These are phyloP conservation scores for Venturia asperata DNA, from an alignment of 2,329 filamentous ascomycete genomes.

Conservation along the genomic window DNA sequence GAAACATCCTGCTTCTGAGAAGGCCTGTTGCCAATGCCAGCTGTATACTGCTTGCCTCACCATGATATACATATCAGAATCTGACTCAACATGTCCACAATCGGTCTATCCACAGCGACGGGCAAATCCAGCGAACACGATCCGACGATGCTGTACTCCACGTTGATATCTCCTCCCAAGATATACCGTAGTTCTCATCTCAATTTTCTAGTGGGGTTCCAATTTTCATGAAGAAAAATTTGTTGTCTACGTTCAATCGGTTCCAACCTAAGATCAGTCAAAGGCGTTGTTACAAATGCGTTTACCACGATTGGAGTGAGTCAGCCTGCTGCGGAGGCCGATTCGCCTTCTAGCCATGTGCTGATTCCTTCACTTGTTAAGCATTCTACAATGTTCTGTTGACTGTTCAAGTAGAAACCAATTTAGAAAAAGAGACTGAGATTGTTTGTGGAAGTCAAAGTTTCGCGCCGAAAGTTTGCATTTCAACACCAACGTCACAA, in stretches of 20 bases:
- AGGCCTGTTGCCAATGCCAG: no score
- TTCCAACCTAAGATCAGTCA: not conserved
- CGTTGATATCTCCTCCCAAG: no score
- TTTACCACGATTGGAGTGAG: not conserved
- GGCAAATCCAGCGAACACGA: no score
- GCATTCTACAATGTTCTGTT: not conserved
- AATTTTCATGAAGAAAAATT: no score
- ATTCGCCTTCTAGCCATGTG: not conserved
- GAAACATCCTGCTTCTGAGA: no score
- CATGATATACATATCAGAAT: no score
- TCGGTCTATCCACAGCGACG: no score
- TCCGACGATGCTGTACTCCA: no score
- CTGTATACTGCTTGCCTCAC: no score
- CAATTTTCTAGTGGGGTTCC: no score
- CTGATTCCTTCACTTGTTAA: not conserved
- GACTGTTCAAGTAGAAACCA: not conserved
- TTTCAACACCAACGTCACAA: not conserved
- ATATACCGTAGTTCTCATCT: no score
- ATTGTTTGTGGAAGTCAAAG: not conserved
- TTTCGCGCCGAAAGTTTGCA: not conserved
- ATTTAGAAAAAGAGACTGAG: not conserved
- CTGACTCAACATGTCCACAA: no score
- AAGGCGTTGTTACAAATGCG: not conserved
- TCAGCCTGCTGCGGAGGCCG: not conserved
- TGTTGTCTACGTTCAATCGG: not conserved